Evolutionary conservation across 208 protist species (phyloP).

Genomic region (Trypanosoma brucei): DNA sequence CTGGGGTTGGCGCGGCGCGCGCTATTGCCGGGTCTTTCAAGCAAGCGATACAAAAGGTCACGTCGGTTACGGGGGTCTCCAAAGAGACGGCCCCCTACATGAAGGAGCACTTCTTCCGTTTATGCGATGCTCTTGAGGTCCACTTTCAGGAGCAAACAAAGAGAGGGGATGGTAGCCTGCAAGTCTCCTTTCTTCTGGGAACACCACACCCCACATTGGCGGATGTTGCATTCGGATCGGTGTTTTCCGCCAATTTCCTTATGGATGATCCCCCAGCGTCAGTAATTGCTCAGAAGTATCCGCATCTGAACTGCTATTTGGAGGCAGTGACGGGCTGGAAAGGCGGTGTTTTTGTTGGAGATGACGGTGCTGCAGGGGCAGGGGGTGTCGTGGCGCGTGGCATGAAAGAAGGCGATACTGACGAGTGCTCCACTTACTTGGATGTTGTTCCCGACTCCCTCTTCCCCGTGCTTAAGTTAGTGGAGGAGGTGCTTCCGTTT

Average conservation of each 20-base stretch:
- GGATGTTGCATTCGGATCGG: slow-evolving; percentile 71
- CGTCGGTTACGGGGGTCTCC: slow-evolving; percentile 52
- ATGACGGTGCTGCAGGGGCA: too few species aligned
- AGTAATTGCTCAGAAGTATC: slow-evolving; percentile 52
- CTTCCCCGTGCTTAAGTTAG: slow-evolving; percentile 45
- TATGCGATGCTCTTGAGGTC: slow-evolving; percentile 64
- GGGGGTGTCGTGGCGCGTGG: neutral
- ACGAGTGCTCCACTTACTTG: slow-evolving; percentile 24
- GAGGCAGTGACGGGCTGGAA: slow-evolving; percentile 79
- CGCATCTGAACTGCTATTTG: slow-evolving; percentile 63
- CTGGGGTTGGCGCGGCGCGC: slow-evolving; percentile 37
- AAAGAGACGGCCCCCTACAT: slow-evolving; percentile 64
- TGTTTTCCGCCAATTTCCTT: slow-evolving; percentile 75
- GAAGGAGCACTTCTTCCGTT: slow-evolving; percentile 71
- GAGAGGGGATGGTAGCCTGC: neutral
- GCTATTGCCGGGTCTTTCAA: slow-evolving; percentile 43
- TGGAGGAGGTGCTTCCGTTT: slow-evolving; percentile 83
- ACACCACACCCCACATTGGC: slow-evolving; percentile 81
- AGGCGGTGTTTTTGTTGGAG: slow-evolving; percentile 24
- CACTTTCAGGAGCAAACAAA: slow-evolving; percentile 52
- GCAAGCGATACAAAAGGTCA: slow-evolving; percentile 45
- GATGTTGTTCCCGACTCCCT: slow-evolving; percentile 80
- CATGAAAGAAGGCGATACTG: neutral
- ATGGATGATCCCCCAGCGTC: slow-evolving; percentile 73
- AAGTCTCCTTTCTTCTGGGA: slow-evolving; percentile 51